phyloP scores from a whole-genome alignment of 2,329 filamentous ascomycete species.

The Pseudocercospora ulei region DNA sequence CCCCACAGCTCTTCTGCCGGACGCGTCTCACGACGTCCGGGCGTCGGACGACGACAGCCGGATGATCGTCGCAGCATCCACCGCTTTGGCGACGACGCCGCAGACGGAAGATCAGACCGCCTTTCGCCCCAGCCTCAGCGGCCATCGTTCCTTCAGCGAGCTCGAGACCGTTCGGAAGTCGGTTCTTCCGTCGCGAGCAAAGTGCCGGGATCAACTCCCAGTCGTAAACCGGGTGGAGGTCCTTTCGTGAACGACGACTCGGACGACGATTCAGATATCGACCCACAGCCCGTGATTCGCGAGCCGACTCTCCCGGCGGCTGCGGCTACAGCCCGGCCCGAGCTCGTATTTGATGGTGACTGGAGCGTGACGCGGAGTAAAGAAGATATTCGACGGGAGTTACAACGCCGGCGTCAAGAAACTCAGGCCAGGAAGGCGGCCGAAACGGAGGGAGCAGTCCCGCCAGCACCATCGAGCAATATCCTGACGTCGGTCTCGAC shows the following conservation, averaged over 20 bases:
- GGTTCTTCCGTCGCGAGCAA: background rate
- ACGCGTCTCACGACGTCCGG: background rate
- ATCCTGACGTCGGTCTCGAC: no score
- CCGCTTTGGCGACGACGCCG: background rate
- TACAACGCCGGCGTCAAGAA: background rate
- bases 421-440: background rate
- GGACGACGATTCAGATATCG: background rate
- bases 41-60: no score
- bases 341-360: background rate
- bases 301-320: background rate
- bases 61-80: background rate
- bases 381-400: background rate
- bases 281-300: background rate
- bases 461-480: no score
- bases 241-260: constrained; percentile 8
- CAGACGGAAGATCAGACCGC: background rate
- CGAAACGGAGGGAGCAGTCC: background rate
- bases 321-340: background rate
- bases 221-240: background rate
- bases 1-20: background rate
- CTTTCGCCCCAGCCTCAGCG: background rate
- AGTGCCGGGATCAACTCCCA: background rate
- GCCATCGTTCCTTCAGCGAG: background rate
- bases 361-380: background rate
- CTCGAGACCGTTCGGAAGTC: background rate